These are phyloP conservation scores for Lactarius indigo DNA, from an alignment of 768 basidiomycete species.

Conservation along the genomic window DNA sequence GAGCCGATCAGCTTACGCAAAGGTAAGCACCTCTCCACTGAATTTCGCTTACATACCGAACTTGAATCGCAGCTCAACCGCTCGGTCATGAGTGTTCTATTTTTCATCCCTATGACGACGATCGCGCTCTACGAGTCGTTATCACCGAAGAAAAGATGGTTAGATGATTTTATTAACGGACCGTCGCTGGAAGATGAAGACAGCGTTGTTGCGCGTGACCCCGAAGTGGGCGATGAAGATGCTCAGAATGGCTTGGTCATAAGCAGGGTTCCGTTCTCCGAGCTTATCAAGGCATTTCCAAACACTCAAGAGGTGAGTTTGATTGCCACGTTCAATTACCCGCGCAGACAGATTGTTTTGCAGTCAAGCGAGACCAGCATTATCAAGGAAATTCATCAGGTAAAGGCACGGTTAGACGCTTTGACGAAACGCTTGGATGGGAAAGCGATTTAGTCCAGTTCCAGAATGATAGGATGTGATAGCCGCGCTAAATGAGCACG, in stretches of 20 bases:
- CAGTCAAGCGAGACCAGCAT: conserved; percentile 72
- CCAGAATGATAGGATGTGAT: neutral
- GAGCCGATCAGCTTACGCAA: conserved; percentile 46
- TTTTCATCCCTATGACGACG: conserved; percentile 70
- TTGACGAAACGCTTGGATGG: conserved; percentile 38
- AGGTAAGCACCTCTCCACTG: conserved; percentile 34
- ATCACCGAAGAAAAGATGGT: conserved; percentile 51
- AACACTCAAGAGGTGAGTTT: conserved; percentile 61
- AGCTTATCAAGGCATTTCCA: conserved; percentile 69
- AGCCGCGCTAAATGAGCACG: neutral
- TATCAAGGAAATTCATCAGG: conserved; percentile 55
- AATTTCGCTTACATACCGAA: conserved; percentile 16
- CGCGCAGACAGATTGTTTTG: neutral
- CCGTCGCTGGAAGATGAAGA: conserved; percentile 56
- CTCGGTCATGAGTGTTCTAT: conserved; percentile 71
- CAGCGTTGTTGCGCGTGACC: conserved; percentile 52
- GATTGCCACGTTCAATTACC: conserved; percentile 12
- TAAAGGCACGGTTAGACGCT: conserved; percentile 44
- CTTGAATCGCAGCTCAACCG: conserved; percentile 58
- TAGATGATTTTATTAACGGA: conserved; percentile 60
- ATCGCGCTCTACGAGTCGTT: conserved; percentile 77
- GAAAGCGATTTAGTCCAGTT: conserved; percentile 17
- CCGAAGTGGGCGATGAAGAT: conserved; percentile 53
- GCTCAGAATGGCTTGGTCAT: conserved; percentile 57
- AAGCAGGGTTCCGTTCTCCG: conserved; percentile 64